Base-by-base conservation (phyloP, 2,329 filamentous ascomycete species). In the Fusarium aywerte region DNA sequence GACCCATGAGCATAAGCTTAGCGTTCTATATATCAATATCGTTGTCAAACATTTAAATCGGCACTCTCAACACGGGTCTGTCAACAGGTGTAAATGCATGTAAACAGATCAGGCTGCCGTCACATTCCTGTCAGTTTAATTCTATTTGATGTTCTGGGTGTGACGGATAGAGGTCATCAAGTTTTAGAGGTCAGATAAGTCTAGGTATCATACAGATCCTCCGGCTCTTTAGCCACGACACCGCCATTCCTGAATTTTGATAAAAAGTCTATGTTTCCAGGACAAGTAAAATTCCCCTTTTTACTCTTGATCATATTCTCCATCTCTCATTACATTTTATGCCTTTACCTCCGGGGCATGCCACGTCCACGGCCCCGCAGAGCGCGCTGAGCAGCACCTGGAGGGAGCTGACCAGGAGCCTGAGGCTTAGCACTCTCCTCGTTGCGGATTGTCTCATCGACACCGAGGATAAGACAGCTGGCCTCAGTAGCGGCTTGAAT, bases 401-500 rank as follows among this genome's bases (percentile, higher is more conserved):
- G 90, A 6, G 91, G 92, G 70, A 94, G 83, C 79, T 91, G 85
- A 56, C 88, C 86, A 0, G 95, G 95, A 10, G 89, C 93, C 79
- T 97, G 92, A 23, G 94, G 91, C 78, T 89, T 84, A 73, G 90
- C 87, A 75, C 92, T 97, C 83, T 98, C 94, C 83, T 99, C 93
- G 81, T 99, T 99, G 81, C 90, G 93, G 81, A 99, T 98, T 32
- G 96, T 99, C 88, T 99, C 96, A 77, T 99, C 96, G 57, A 99
- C 96, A 73, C 93, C 91, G 74, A 99, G 82, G 71, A 99, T 98
- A 82, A 99, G 82, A 82, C 96, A 99, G 72, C 91, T 92, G 21
- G 96, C 96, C 82, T 99, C 96, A 31, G 94, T 94, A 50, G 96
- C 96, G 20, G 96, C 95, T 83, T 97, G 93, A 69, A 99, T 91